These are phyloP conservation scores for Paramecium biaurelia DNA, from an alignment of 73 alveolate species.

Conservation along the genomic window DNA sequence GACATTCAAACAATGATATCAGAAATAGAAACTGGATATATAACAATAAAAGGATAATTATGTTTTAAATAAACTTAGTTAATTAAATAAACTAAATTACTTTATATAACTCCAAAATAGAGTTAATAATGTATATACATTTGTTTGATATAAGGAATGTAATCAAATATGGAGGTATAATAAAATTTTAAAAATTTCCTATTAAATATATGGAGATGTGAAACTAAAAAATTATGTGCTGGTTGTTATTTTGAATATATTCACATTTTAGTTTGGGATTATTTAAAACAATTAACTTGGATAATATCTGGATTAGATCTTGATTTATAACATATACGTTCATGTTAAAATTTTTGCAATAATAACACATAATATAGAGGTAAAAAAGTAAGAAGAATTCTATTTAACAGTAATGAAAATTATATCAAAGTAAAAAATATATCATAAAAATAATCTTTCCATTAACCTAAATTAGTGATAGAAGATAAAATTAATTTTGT, in stretches of 20 bases:
- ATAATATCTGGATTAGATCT: background rate
- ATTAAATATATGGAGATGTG: background rate
- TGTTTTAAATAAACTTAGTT: background rate
- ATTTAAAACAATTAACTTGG: background rate
- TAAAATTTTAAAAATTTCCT: background rate
- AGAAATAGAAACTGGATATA: background rate
- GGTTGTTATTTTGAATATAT: background rate
- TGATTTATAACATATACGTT: background rate
- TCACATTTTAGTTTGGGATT: constrained; percentile 31
- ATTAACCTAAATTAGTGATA: background rate
- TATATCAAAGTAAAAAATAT: background rate
- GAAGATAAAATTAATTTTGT: constrained; percentile 15
- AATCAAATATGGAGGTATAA: constrained; percentile 6
- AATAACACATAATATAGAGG: background rate
- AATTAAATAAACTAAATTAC: background rate
- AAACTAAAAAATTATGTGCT: background rate
- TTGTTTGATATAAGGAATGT: constrained; percentile 30
- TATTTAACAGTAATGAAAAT: background rate
- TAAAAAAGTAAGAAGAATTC: background rate
- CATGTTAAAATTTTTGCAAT: background rate
- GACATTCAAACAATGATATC: background rate
- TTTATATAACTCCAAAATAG: background rate
- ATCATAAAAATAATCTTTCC: background rate
- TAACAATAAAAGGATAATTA: background rate
- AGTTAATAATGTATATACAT: background rate